Conservation (phyloP, 768 basidiomycete genomes). For the Mycena leptocephala region DNA sequence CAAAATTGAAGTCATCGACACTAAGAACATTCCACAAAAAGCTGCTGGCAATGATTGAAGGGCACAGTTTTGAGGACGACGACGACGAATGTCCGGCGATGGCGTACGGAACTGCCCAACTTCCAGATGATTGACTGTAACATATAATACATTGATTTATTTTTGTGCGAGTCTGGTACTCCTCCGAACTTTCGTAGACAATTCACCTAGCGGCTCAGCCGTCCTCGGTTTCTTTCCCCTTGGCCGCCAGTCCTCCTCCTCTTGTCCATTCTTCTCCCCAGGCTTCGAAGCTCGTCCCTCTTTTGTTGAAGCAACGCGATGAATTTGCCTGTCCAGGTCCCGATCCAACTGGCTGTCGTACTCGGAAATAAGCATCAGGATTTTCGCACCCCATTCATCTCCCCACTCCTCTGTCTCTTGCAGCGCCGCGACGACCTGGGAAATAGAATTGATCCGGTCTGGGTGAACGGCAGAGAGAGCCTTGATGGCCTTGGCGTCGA, state of each 20-base stretch:
- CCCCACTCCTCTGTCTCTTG: slow-evolving; percentile 44
- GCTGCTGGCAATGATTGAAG: no score
- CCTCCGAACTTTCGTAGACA: neutral
- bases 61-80: slow-evolving; percentile 26
- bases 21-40: no score
- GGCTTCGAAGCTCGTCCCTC: neutral
- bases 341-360: neutral
- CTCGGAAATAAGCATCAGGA: neutral
- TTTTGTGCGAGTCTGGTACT: neutral
- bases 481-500: slow-evolving; percentile 21
- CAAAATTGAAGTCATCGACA: no score
- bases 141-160: neutral
- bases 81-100: slow-evolving; percentile 40
- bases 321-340: neutral
- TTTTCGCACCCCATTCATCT: slow-evolving; percentile 33
- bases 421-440: slow-evolving; percentile 23
- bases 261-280: neutral
- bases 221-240: neutral
- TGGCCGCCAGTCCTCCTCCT: neutral
- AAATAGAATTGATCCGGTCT: neutral
- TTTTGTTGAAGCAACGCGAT: neutral
- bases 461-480: slow-evolving; percentile 30
- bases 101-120: neutral
- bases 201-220: neutral
- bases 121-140: neutral